Percentiles rank a stretch among this genome's conserved stretches.
Conservation (phyloP, 257 asterid species). For the Striga asiatica region DNA sequence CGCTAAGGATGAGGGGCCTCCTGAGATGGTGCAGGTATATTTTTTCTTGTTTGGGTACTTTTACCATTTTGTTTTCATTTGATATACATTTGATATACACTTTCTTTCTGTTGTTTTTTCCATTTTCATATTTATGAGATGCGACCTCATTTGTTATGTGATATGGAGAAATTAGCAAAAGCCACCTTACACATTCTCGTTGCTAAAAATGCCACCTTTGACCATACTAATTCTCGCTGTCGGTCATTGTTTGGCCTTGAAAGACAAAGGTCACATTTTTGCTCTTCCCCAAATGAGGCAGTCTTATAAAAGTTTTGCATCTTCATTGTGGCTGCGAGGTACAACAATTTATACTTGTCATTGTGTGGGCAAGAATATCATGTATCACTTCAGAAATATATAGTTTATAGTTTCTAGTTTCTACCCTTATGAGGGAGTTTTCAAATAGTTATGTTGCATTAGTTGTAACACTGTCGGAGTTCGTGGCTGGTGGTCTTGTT, state of each 20-base stretch:
- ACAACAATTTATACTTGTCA: not conserved
- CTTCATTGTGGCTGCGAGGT: not conserved
- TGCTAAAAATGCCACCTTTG: no score
- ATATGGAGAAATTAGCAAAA: no score
- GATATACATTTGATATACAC: not conserved
- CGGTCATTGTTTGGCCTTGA: not conserved
- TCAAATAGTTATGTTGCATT: constrained; percentile 3
- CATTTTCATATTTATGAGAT: not conserved
- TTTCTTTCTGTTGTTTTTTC: no score
- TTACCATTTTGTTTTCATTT: not conserved
- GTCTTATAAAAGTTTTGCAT: not conserved
- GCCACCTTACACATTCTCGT: no score
- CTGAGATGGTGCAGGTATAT: constrained; percentile 91
- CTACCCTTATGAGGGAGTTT: not conserved
- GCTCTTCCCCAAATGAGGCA: not conserved
- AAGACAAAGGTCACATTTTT: not conserved
- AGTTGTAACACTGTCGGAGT: not conserved
- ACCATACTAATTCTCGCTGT: no score
- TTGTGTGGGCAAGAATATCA: not conserved
- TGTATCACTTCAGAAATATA: not conserved
- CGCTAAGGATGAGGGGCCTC: constrained; percentile 95
- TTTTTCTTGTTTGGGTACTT: constrained; percentile 14
- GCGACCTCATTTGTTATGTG: constrained; percentile 2
- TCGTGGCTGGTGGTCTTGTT: constrained; percentile 1
- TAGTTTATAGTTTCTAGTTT: no score